These are phyloP conservation scores for Hordeum pubiflorum DNA, from an alignment of 202 grass and related monocot species.

Conservation along the genomic window DNA sequence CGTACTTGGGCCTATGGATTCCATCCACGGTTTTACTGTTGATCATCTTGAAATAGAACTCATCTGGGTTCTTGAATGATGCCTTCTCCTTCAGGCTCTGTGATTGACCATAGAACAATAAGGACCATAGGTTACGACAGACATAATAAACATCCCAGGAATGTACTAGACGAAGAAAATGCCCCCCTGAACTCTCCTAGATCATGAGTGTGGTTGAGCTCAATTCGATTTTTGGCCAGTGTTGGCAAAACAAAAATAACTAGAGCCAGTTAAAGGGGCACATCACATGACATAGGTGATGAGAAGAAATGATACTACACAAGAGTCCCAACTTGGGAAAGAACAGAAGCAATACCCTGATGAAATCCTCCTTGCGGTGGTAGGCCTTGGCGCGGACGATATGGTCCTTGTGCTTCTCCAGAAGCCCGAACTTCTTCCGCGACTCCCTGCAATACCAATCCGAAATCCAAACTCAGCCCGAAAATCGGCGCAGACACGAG, in stretches of 20 bases:
- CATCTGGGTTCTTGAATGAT: slow-evolving; percentile 73
- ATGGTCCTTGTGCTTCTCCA: slow-evolving; percentile 95
- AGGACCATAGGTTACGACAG: neutral
- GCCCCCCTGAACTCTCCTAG: neutral
- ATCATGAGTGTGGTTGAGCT: neutral
- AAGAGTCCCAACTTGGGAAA: neutral
- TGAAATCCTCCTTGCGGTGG: slow-evolving; percentile 62
- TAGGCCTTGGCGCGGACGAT: slow-evolving; percentile 48
- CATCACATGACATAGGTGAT: neutral
- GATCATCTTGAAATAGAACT: slow-evolving; percentile 96
- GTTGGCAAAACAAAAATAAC: neutral
- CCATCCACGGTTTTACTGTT: slow-evolving; percentile 56
- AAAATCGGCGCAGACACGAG: neutral
- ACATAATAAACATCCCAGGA: neutral
- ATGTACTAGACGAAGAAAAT: neutral
- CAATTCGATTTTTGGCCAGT: neutral
- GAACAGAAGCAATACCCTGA: slow-evolving; percentile 41
- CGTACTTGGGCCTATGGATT: slow-evolving; percentile 64
- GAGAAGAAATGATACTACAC: neutral
- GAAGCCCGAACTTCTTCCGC: slow-evolving; percentile 74
- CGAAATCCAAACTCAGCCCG: neutral
- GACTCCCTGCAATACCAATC: slow-evolving; percentile 42
- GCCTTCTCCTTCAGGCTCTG: slow-evolving; percentile 91
- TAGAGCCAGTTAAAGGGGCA: neutral
- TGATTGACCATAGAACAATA: neutral